Evolutionary conservation across 164 flowering plant genomes (phyloP), one percentile per base, ranked within the genome.

Genomic region (Magnolia kwangsiensis): DNA sequence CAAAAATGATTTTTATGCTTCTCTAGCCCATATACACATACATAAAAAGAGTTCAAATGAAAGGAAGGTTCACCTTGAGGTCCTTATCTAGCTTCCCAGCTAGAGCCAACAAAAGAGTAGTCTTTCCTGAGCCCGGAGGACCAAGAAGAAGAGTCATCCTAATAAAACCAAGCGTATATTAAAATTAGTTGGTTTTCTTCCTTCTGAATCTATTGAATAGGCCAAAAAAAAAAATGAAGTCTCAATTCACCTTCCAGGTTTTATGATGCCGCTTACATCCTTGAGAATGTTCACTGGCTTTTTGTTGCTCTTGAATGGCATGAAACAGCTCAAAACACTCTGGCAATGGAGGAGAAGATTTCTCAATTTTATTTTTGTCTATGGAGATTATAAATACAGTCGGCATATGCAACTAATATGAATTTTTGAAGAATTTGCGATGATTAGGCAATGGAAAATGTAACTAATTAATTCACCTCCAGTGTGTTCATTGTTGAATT

Each of bases 71-170:
- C 59, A 89, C 92, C 89, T 85, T 83, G 3, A 89, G 81, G 73
- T 75, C 75, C 18, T 75, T 49, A 67, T 78, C 84, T 63, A 88
- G 89, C 75, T 85, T 88, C 51, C 86, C 88, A 0, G 86, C 81
- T 13, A 85, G 78, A 21, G 88, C 88, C 74, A 74, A 67, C 73
- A 83, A 78, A 37, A 83, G 79, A 8, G 83, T 80, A 59, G 85
- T 80, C 74, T 83, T 80, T 45, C 85, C 85, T 1, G 83, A 76
- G 16, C 81, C 81, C 21, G 85, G 85, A 65, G 85, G 85, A 10
- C 86, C 88, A 16, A 85, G 76, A 24, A 85, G 82, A 23, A 85
- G 83, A 16, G 88, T 83, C 84, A 83, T 65, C 81, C 88, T 85
- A 76, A 31, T 9, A 71, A 6, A 18, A 11, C 18, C 61, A 45